Conservation (phyloP, 306 rosid species). For the Cucumis sativus region DNA sequence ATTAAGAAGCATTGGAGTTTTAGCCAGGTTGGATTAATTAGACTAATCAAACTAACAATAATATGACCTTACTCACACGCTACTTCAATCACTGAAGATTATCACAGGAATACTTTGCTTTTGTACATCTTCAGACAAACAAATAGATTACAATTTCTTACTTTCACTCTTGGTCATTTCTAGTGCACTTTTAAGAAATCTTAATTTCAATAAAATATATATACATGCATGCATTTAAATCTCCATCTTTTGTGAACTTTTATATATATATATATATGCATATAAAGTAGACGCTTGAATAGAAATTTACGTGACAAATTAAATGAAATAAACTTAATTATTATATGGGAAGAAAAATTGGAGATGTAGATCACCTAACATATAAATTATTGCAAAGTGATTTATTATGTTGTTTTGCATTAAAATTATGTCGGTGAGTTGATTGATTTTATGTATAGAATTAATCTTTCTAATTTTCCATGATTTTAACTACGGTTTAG, state of each 20-base stretch:
- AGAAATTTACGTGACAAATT: too few relatives aligned
- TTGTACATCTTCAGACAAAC: too few relatives aligned
- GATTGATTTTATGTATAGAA: neutral
- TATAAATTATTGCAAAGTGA: neutral
- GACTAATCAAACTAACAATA: neutral
- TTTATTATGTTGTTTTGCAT: neutral
- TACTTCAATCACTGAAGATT: neutral
- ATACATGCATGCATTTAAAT: too few relatives aligned
- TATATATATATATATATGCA: too few relatives aligned
- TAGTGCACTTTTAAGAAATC: too few relatives aligned
- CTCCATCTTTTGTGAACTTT: too few relatives aligned
- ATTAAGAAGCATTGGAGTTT: neutral
- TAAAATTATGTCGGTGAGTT: neutral
- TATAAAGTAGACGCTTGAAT: too few relatives aligned
- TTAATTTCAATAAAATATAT: too few relatives aligned
- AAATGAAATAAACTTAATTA: too few relatives aligned
- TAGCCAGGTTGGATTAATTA: slow-evolving; percentile 3
- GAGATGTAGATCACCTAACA: neutral
- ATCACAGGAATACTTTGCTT: neutral
- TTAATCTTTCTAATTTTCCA: neutral
- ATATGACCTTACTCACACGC: neutral
- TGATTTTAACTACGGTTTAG: neutral
- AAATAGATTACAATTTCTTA: too few relatives aligned
- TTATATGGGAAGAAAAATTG: too few relatives aligned
- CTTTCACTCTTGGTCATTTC: too few relatives aligned